Percentiles rank a stretch among this genome's conserved stretches.
Conservation (phyloP, 371 early-diverging fungal genomes). For the Apophysomyces variabilis region DNA sequence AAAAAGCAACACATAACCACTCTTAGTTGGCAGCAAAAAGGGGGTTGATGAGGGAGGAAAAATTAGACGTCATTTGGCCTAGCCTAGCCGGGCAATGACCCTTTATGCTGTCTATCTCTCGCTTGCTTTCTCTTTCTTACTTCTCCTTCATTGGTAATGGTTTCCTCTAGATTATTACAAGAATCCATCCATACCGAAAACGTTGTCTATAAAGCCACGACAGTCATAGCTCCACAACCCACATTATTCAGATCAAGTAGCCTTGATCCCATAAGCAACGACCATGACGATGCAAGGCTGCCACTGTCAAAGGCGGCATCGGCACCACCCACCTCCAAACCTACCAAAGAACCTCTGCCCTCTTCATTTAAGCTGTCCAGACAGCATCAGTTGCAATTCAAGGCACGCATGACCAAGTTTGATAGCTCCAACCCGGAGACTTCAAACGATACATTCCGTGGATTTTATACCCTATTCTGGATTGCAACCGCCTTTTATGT, state of each 20-base stretch:
- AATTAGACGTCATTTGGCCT: too few species aligned
- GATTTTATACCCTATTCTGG: slow-evolving; percentile 94
- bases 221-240: neutral
- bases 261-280: neutral
- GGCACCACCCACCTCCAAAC: neutral
- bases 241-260: neutral
- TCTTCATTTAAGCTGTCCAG: slow-evolving; percentile 16
- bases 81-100: too few species aligned
- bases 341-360: neutral
- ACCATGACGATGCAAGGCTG: neutral
- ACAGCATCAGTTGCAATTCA: slow-evolving; percentile 38
- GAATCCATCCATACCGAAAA: neutral
- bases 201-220: neutral
- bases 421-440: slow-evolving; percentile 50
- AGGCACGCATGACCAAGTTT: slow-evolving; percentile 48
- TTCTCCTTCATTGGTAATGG: neutral
- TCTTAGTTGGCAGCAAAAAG: too few species aligned
- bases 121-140: neutral
- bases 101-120: too few species aligned
- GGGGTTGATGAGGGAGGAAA: too few species aligned
- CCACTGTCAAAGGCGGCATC: neutral
- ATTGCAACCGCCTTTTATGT: slow-evolving; percentile 82
- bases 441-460: slow-evolving; percentile 69
- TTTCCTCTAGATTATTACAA: neutral
- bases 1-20: too few species aligned